Base-by-base conservation (phyloP, 2,329 filamentous ascomycete species). In the Elsinoe batatas region DNA sequence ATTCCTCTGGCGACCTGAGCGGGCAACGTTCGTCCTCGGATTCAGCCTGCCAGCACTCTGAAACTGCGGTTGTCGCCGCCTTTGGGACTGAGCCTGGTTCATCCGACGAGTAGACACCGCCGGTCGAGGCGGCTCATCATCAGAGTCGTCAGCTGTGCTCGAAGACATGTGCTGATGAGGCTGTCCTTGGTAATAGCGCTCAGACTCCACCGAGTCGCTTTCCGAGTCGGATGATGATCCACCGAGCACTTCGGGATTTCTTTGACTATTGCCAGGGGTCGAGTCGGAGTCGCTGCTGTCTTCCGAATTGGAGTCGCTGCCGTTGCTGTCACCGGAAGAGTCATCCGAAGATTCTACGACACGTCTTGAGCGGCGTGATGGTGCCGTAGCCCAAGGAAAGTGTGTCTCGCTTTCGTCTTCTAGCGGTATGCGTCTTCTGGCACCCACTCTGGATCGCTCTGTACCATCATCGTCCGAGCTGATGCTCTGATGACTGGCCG, bases 121-220 rank as follows among this genome's bases (percentile, higher is more conserved):
- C 13, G 47, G 47, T 51, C 44, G 26, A 11, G 44, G 44, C 30
- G 44, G 44, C 30, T 49, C 44, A 13, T 49, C 44, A 15, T 49
- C 44, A 12, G 26, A 33, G 15, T 49, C 44, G 12, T 20, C 20
- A 10, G 26, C 44, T 5, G 26, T 35, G 11, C 20, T 35, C 2
- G 44, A 49, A 33, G 44, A 44, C 20, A 13, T 12, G 8, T 18
- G 18, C 26, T 44, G 18, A 44, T 6, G 12, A 13, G 18, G 10
- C 11, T 18, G 17, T 13, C 20, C 10, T 7, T 22, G 40, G 18
- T 26, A 44, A 15, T 44, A n/a, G 11, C 12, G 40, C 7, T 12
- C 40, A 22, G 40, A 44, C 10, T 44, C 40, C 40, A 44, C n/a
- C 26, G 44, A 49, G 13, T 33, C 44, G n/a, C 15, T 26, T 26